Conservation (phyloP, 2,329 filamentous ascomycete species). For the Hysterium pulicare region DNA sequence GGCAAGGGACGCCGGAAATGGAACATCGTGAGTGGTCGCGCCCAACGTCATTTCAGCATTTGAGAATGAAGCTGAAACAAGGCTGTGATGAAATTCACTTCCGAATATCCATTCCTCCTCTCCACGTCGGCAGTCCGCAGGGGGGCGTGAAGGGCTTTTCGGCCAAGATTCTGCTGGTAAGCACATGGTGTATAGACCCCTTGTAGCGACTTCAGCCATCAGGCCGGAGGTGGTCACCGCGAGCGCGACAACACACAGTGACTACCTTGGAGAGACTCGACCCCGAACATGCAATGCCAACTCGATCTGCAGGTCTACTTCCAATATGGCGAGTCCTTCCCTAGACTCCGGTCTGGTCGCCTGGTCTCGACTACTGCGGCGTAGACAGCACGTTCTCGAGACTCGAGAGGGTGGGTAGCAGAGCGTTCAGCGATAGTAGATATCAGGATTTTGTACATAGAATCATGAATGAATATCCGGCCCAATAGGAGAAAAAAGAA, state of each 20-base stretch:
- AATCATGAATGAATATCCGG: neutral
- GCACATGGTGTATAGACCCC: neutral
- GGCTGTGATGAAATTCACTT: slow-evolving; percentile 11
- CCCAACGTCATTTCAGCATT: slow-evolving; percentile 17
- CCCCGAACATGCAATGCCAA: slow-evolving; percentile 18
- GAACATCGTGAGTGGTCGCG: slow-evolving; percentile 18
- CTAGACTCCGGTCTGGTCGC: neutral
- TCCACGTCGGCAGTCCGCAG: slow-evolving; percentile 14
- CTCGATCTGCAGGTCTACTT: slow-evolving; percentile 14
- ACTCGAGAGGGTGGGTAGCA: neutral
- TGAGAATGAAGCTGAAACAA: slow-evolving; percentile 16
- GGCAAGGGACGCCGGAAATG: slow-evolving; percentile 14
- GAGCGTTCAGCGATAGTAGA: neutral
- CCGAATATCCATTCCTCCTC: slow-evolving; percentile 1
- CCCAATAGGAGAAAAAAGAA: slow-evolving; percentile 27
- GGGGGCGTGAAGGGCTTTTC: slow-evolving; percentile 1
- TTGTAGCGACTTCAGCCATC: neutral
- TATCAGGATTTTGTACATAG: neutral
- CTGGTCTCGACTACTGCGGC: neutral
- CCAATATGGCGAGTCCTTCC: neutral
- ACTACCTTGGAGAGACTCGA: slow-evolving; percentile 2
- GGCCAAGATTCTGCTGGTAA: neutral
- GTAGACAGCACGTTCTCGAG: neutral
- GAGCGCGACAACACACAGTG: neutral
- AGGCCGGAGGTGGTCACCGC: neutral